Conservation (phyloP, 768 basidiomycete species). For the Infundibulicybe gibba region DNA sequence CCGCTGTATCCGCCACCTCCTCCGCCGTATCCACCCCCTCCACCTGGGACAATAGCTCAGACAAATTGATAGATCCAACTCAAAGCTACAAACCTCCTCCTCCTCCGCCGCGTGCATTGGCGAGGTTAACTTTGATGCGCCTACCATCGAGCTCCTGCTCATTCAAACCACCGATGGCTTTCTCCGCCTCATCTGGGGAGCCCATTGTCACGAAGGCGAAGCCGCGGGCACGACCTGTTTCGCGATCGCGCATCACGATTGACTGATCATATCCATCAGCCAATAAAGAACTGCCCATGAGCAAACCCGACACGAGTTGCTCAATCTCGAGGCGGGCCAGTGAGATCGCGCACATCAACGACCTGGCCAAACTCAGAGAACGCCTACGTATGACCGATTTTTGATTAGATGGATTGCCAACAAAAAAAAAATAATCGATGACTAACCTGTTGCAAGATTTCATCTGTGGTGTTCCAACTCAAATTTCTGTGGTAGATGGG, state of each 20-base stretch:
- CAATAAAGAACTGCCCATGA: constrained; percentile 30
- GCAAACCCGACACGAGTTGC: constrained; percentile 13
- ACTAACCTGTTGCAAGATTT: constrained; percentile 85
- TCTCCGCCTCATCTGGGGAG: constrained; percentile 60
- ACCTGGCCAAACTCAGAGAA: constrained; percentile 82
- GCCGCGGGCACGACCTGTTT: constrained; percentile 94
- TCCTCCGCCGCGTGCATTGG: constrained; percentile 64
- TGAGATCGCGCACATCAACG: constrained; percentile 80
- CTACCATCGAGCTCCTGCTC: constrained; percentile 67
- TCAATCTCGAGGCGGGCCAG: constrained; percentile 19
- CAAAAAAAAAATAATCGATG: neutral
- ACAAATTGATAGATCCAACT: too few relatives aligned
- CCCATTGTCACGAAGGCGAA: constrained; percentile 93
- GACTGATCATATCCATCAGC: constrained; percentile 54
- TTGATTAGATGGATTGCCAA: too few relatives aligned
- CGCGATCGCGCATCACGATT: constrained; percentile 98
- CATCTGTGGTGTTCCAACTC: constrained; percentile 96
- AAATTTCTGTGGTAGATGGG: constrained; percentile 72
- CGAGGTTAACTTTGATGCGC: constrained; percentile 84
- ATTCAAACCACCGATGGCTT: constrained; percentile 74
- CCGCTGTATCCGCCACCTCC: neutral
- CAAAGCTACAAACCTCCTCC: constrained; percentile 27
- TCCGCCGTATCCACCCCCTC: neutral
- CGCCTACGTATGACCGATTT: constrained; percentile 24
- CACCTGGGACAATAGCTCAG: too few relatives aligned